Conservation (phyloP, 768 basidiomycete species). For the Russula abietina region DNA sequence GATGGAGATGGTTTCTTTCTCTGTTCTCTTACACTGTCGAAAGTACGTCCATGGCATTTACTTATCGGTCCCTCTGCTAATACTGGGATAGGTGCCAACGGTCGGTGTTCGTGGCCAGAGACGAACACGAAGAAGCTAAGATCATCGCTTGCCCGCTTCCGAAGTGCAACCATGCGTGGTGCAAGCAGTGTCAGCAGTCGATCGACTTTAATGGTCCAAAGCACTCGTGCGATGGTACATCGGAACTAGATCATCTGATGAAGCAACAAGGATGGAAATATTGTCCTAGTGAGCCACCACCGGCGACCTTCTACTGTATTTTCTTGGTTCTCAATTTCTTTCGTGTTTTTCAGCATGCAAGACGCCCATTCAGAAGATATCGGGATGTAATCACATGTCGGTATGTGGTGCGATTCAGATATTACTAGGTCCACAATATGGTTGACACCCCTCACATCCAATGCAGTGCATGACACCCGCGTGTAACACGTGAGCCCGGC, state of each 20-base stretch:
- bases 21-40: conserved; percentile 44
- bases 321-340: not conserved
- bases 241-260: conserved; percentile 31
- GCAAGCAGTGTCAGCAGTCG: conserved; percentile 31
- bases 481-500: conserved; percentile 40
- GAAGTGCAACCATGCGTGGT: conserved; percentile 31
- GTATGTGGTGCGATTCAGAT: conserved; percentile 32
- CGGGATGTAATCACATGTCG: conserved; percentile 57
- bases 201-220: conserved; percentile 25
- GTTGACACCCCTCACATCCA: not conserved
- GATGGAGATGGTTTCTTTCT: conserved; percentile 43
- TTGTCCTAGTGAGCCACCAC: conserved; percentile 29
- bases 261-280: conserved; percentile 31
- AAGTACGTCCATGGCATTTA: conserved; percentile 30
- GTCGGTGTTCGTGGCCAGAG: conserved; percentile 29
- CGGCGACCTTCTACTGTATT: not conserved
- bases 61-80: not conserved
- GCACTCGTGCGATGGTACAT: conserved; percentile 33
- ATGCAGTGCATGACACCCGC: conserved; percentile 48
- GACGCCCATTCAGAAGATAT: conserved; percentile 46
- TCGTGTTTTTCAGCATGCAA: conserved; percentile 36
- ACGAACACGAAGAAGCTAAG: conserved; percentile 27
- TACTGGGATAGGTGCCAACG: conserved; percentile 23
- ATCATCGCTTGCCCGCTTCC: conserved; percentile 31
- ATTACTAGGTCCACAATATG: not conserved